Conservation (phyloP, 176 grass and related monocot genomes). For the Luzula sylvatica region DNA sequence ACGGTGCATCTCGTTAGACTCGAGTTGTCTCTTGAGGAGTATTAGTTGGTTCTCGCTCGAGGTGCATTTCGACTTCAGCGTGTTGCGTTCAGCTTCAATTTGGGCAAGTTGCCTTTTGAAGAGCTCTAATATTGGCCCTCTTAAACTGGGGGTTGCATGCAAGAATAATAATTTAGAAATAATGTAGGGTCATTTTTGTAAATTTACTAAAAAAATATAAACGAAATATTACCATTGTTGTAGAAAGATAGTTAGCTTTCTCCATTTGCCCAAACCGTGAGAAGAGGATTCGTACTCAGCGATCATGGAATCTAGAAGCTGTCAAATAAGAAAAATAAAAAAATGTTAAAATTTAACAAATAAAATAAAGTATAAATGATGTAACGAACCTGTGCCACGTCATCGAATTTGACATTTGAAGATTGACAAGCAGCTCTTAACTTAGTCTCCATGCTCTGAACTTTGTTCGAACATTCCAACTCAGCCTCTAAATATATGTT, state of each 20-base stretch:
- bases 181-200: slow-evolving; percentile 5
- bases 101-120: slow-evolving; percentile 73
- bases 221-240: slow-evolving; percentile 53
- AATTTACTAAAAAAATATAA: slow-evolving; percentile 2
- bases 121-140: slow-evolving; percentile 61
- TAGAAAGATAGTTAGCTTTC: slow-evolving; percentile 57
- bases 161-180: slow-evolving; percentile 11
- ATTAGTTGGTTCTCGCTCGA: slow-evolving; percentile 74
- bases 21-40: slow-evolving; percentile 75
- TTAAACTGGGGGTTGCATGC: slow-evolving; percentile 50
- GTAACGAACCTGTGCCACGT: slow-evolving; percentile 48
- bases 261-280: slow-evolving; percentile 81
- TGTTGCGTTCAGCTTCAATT: slow-evolving; percentile 63
- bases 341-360: slow-evolving; percentile 5
- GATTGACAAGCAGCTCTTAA: slow-evolving; percentile 55
- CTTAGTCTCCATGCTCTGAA: slow-evolving; percentile 73
- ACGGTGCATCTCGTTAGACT: slow-evolving; percentile 71
- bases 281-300: slow-evolving; percentile 58
- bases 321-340: slow-evolving; percentile 21
- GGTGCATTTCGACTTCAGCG: slow-evolving; percentile 70
- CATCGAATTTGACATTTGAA: slow-evolving; percentile 69
- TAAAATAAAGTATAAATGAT: neutral
- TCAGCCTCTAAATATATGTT: slow-evolving; percentile 84
- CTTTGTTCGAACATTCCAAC: slow-evolving; percentile 61
- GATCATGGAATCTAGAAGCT: slow-evolving; percentile 67